These are phyloP conservation scores for Bipolaris gigantea DNA, from an alignment of 2,329 filamentous ascomycete genomes.

Conservation along the genomic window DNA sequence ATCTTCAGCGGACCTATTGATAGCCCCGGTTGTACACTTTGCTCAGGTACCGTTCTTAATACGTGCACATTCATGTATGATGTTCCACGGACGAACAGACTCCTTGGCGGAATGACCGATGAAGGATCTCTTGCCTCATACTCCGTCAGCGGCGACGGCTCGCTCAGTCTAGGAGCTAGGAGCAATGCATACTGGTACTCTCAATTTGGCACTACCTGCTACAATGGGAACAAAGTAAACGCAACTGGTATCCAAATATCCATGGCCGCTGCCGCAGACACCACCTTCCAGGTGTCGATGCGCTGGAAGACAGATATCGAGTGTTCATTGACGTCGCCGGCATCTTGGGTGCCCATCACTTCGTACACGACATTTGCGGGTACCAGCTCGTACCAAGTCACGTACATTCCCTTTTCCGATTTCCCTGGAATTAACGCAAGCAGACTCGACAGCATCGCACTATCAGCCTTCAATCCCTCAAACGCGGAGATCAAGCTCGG, in stretches of 20 bases:
- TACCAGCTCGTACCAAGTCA: conserved; percentile 4
- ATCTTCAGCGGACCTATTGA: conserved; percentile 7
- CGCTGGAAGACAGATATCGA: conserved; percentile 8
- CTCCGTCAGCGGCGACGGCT: conserved; percentile 3
- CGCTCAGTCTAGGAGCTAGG: background rate
- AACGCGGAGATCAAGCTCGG: conserved; percentile 1
- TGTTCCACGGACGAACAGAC: conserved; percentile 1
- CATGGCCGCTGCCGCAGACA: conserved; percentile 4
- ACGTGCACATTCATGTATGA: conserved; percentile 7
- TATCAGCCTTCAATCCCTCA: conserved; percentile 3
- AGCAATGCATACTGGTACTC: conserved; percentile 9
- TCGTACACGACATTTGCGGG: conserved; percentile 2
- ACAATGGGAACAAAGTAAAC: conserved; percentile 6
- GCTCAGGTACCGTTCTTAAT: conserved; percentile 11
- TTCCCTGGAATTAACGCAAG: conserved; percentile 10
- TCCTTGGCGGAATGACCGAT: conserved; percentile 4
- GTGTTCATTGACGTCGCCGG: conserved; percentile 2
- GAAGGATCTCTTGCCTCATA: conserved; percentile 9
- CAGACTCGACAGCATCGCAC: conserved; percentile 8
- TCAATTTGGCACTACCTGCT: conserved; percentile 3
- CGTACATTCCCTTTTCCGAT: conserved; percentile 9
- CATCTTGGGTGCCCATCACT: conserved; percentile 1
- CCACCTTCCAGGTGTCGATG: conserved; percentile 5
- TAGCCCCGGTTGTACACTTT: conserved; percentile 8
- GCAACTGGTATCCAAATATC: conserved; percentile 8